Evolutionary conservation across 2,329 filamentous ascomycete species (phyloP).

Genomic region (Fusarium sarcochroum): DNA sequence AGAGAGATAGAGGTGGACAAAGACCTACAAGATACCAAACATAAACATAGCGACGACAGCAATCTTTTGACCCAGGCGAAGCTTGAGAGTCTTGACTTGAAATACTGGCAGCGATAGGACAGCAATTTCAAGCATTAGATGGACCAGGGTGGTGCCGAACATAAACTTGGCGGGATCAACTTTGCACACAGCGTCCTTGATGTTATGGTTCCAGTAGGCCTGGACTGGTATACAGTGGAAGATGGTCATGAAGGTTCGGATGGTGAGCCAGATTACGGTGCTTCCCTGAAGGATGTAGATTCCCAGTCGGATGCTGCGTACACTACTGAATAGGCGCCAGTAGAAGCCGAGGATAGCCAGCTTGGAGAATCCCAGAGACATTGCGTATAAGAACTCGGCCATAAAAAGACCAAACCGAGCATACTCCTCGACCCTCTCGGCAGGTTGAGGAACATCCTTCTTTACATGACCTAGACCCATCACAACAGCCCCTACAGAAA

Average conservation of each 20-base stretch:
- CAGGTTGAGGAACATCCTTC: constrained; percentile 17
- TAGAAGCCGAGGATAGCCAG: constrained; percentile 36
- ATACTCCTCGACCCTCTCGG: constrained; percentile 26
- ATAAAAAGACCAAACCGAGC: constrained; percentile 33
- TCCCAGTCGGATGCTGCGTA: constrained; percentile 29
- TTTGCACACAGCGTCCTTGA: constrained; percentile 32
- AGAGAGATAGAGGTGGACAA: background rate
- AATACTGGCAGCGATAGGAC: constrained; percentile 34
- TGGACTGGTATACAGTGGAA: constrained; percentile 33
- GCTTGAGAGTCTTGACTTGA: constrained; percentile 34
- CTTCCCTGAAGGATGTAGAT: constrained; percentile 32
- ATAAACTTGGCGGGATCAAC: constrained; percentile 36
- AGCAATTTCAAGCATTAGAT: constrained; percentile 33
- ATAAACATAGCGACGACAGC: constrained; percentile 37
- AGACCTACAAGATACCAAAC: constrained; percentile 40
- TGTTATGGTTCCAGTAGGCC: constrained; percentile 35
- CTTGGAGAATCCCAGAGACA: constrained; percentile 35
- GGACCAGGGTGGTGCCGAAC: constrained; percentile 37
- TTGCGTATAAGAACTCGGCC: constrained; percentile 32
- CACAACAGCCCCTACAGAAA: constrained; percentile 12
- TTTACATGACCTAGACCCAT: constrained; percentile 34
- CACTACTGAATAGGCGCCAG: constrained; percentile 34
- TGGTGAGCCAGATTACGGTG: constrained; percentile 37
- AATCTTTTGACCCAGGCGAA: constrained; percentile 30
- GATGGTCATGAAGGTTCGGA: constrained; percentile 39